Evolutionary conservation across 1,139 yeast genomes (phyloP).

Genomic region (Yamadazyma conglobata): DNA sequence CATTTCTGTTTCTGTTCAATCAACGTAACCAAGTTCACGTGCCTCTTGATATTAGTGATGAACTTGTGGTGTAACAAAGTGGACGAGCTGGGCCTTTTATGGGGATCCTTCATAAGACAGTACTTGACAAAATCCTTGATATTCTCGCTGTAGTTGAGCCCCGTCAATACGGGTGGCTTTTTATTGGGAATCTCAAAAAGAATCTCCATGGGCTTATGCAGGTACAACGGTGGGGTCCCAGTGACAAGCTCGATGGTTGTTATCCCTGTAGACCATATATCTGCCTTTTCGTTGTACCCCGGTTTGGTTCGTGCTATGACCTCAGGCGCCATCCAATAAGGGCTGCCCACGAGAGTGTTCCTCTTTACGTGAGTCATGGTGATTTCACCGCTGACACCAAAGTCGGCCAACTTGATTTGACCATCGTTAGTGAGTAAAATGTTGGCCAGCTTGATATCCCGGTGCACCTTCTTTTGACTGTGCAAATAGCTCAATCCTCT

Average conservation of each 20-base stretch:
- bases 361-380: conserved; percentile 57
- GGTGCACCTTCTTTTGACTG: conserved; percentile 68
- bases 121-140: conserved; percentile 57
- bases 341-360: conserved; percentile 83
- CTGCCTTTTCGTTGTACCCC: conserved; percentile 78
- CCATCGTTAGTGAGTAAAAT: conserved; percentile 64
- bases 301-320: conserved; percentile 48
- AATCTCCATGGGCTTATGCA: conserved; percentile 71
- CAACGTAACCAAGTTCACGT: conserved; percentile 10
- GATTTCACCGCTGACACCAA: conserved; percentile 83
- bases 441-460: conserved; percentile 85
- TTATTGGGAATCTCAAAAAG: conserved; percentile 67
- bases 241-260: conserved; percentile 72
- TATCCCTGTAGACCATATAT: conserved; percentile 86
- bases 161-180: conserved; percentile 60
- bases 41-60: conserved; percentile 22
- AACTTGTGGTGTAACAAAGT: conserved; percentile 46
- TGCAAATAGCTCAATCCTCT: conserved; percentile 71
- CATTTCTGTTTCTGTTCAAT: conserved; percentile 20
- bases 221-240: conserved; percentile 70
- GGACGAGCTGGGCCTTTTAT: conserved; percentile 46
- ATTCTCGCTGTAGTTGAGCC: conserved; percentile 40
- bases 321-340: conserved; percentile 95
- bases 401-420: conserved; percentile 71
- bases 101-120: conserved; percentile 60